phyloP scores from a whole-genome alignment of 345 rosid species.

The Arabidopsis suecica region DNA sequence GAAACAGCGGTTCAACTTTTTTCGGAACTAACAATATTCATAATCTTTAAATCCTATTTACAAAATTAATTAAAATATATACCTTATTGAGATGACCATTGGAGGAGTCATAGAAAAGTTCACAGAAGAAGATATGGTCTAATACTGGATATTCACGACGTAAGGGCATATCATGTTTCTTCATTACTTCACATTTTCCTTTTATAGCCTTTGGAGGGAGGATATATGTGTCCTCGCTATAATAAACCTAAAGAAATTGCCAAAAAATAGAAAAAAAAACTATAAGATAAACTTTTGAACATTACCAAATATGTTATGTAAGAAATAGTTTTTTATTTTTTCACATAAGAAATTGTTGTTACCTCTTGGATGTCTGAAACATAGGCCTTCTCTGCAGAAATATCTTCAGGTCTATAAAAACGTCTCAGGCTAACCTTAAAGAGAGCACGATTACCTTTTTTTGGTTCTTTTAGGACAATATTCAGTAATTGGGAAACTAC shows the following conservation, averaged over 20 bases:
- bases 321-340: not conserved
- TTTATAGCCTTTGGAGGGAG: constrained; percentile 52
- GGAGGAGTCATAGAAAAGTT: constrained; percentile 65
- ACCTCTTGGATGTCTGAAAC: constrained; percentile 69
- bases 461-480: constrained; percentile 38
- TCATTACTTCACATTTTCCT: constrained; percentile 88
- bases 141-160: constrained; percentile 48
- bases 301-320: not conserved
- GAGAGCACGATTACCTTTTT: constrained; percentile 33
- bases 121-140: constrained; percentile 81
- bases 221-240: constrained; percentile 55
- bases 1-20: not conserved
- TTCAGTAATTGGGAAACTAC: constrained; percentile 63
- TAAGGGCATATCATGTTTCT: constrained; percentile 64
- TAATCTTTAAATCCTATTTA: not conserved
- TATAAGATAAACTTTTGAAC: not conserved
- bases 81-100: constrained; percentile 75
- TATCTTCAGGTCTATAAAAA: constrained; percentile 74
- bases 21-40: not conserved
- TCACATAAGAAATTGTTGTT: not conserved
- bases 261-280: not conserved
- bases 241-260: constrained; percentile 59
- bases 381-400: constrained; percentile 68
- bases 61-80: constrained; percentile 7
- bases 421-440: constrained; percentile 52